Evolutionary conservation across 2,329 filamentous ascomycete genomes (phyloP).

Genomic region (Trichophyton mentagrophytes): DNA sequence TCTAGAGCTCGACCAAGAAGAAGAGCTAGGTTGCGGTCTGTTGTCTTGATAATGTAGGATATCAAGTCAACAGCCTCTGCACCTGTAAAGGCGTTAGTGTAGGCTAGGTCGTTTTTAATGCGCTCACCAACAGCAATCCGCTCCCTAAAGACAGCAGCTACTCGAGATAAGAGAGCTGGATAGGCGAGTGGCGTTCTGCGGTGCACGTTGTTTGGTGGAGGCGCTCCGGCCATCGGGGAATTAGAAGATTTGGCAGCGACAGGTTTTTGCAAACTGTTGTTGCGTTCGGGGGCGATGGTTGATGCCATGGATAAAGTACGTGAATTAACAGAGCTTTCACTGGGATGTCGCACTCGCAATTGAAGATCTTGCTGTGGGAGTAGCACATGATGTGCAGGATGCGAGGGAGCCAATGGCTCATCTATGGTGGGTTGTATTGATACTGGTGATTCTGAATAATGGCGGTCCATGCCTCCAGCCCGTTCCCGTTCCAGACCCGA

Average conservation of each 20-base stretch:
- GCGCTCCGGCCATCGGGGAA: constrained; percentile 38
- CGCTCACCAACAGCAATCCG: constrained; percentile 75
- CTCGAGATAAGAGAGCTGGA: constrained; percentile 81
- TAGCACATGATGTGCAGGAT: constrained; percentile 4
- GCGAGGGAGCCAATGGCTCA: not conserved
- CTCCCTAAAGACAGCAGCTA: constrained; percentile 83
- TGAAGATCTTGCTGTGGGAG: constrained; percentile 14
- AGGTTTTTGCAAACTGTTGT: constrained; percentile 40
- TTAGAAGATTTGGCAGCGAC: constrained; percentile 36
- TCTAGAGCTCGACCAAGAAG: constrained; percentile 83
- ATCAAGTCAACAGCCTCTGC: constrained; percentile 92
- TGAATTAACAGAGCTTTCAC: constrained; percentile 32
- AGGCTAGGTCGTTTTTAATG: constrained; percentile 91
- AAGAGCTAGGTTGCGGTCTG: constrained; percentile 83
- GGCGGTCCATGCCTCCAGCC: constrained; percentile 20
- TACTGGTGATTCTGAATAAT: constrained; percentile 24
- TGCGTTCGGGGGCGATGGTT: constrained; percentile 43
- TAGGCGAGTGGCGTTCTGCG: constrained; percentile 74
- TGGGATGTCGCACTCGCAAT: constrained; percentile 28
- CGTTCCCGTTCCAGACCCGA: constrained; percentile 28
- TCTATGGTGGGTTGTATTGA: constrained; percentile 40
- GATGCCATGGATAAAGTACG: constrained; percentile 91
- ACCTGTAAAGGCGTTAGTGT: constrained; percentile 94
- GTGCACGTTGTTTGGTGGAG: constrained; percentile 44
- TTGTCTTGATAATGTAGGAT: constrained; percentile 92